Conservation (phyloP, 257 asterid species). For the Fraxinus quadrangulata region DNA sequence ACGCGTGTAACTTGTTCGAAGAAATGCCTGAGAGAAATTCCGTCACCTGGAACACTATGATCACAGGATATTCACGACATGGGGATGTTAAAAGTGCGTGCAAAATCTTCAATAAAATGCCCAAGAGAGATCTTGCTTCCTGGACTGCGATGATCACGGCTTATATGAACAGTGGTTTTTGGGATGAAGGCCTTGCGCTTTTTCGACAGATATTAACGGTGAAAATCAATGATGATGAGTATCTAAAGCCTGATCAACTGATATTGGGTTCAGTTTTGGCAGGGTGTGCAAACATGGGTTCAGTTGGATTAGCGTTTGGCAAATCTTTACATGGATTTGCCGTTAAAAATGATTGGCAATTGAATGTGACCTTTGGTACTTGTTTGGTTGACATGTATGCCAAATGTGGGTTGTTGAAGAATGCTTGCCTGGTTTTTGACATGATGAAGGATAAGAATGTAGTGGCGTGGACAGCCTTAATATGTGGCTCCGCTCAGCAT, state of each 20-base stretch:
- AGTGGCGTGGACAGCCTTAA: slow-evolving; percentile 65
- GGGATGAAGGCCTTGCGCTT: slow-evolving; percentile 43
- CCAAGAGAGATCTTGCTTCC: slow-evolving; percentile 43
- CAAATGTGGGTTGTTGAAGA: slow-evolving; percentile 55
- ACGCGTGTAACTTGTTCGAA: slow-evolving; percentile 55
- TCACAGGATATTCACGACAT: slow-evolving; percentile 41
- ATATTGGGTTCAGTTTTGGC: slow-evolving; percentile 43
- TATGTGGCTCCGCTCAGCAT: slow-evolving; percentile 57
- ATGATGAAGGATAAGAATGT: slow-evolving; percentile 45
- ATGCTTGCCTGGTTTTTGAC: slow-evolving; percentile 46
- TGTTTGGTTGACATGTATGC: slow-evolving; percentile 65
- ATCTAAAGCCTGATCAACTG: slow-evolving; percentile 53
- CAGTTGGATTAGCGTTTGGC: slow-evolving; percentile 53
- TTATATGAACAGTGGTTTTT: slow-evolving; percentile 43
- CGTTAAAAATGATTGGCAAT: slow-evolving; percentile 49
- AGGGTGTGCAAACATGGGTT: slow-evolving; percentile 53
- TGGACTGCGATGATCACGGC: slow-evolving; percentile 65
- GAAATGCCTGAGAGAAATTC: slow-evolving; percentile 54
- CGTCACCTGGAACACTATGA: slow-evolving; percentile 62
- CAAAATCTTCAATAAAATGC: slow-evolving; percentile 47
- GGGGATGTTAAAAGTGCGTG: slow-evolving; percentile 39
- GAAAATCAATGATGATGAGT: neutral
- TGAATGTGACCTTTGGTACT: slow-evolving; percentile 53
- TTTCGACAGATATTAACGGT: slow-evolving; percentile 49
- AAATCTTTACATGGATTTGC: slow-evolving; percentile 53